Conservation (phyloP, 192 early-diverging fungal genomes). For the Diversispora epigaea region DNA sequence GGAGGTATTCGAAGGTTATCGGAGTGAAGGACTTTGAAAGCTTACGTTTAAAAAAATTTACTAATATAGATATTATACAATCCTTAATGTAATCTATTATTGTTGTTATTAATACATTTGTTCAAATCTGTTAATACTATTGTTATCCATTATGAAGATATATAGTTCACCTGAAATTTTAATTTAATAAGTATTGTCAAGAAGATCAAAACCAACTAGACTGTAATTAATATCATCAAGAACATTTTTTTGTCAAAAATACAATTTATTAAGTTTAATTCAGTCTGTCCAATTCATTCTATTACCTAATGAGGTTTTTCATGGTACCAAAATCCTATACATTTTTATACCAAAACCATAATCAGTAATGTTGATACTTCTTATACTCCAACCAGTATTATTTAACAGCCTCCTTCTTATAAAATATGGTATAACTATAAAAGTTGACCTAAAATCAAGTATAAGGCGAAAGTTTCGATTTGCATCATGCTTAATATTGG, state of each 20-base stretch:
- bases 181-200: not conserved
- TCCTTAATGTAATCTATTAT: no score
- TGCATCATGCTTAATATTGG: not conserved
- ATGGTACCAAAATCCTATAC: not conserved
- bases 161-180: not conserved
- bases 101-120: no score
- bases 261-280: not conserved
- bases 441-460: not conserved
- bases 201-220: not conserved
- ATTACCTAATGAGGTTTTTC: not conserved
- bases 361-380: not conserved
- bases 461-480: slow-evolving; percentile 4
- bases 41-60: no score
- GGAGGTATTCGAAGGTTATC: no score
- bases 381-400: not conserved
- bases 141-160: no score
- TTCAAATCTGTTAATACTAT: no score
- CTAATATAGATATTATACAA: no score
- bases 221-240: not conserved
- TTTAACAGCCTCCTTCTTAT: not conserved
- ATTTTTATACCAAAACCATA: not conserved
- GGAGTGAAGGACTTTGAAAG: no score
- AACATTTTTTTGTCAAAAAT: not conserved
- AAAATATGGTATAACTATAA: not conserved
- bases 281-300: no score